Percentiles rank a stretch among this genome's conserved stretches.
Evolutionary conservation across 768 basidiomycete genomes (phyloP).

Genomic region (Termitomyces sp.): DNA sequence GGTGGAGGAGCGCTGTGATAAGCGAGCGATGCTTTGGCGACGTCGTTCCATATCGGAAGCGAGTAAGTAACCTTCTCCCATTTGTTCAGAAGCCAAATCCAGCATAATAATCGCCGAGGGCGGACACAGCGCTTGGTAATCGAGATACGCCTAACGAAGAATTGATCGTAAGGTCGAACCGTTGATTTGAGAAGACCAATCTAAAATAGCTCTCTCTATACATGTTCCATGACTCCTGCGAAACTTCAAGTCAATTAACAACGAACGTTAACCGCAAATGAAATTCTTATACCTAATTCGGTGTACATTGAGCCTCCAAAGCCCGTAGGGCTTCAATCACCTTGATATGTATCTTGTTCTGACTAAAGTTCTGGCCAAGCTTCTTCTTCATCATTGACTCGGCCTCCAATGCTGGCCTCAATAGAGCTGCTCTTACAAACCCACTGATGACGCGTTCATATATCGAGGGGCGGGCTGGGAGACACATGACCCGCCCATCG

Average conservation of each 20-base stretch:
- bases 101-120: conserved; percentile 19
- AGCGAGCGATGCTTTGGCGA: conserved; percentile 63
- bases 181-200: neutral
- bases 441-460: conserved; percentile 12
- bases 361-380: neutral
- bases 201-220: neutral
- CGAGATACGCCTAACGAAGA: neutral
- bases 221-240: neutral
- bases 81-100: neutral
- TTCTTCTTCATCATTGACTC: conserved; percentile 12
- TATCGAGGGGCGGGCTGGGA: conserved; percentile 1
- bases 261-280: neutral
- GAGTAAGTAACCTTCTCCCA: conserved; percentile 30
- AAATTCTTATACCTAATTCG: neutral
- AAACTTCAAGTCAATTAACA: too few relatives aligned
- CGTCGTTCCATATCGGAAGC: conserved; percentile 70
- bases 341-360: neutral
- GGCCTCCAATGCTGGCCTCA: conserved; percentile 11
- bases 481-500: neutral
- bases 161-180: neutral
- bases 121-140: conserved; percentile 17
- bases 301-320: neutral
- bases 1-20: conserved; percentile 45
- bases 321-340: conserved; percentile 3
- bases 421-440: conserved; percentile 10